Evolutionary conservation across 140 eudicot species (phyloP), one percentile per base, ranked within the genome.

Genomic region (Ambrosia hybrid): DNA sequence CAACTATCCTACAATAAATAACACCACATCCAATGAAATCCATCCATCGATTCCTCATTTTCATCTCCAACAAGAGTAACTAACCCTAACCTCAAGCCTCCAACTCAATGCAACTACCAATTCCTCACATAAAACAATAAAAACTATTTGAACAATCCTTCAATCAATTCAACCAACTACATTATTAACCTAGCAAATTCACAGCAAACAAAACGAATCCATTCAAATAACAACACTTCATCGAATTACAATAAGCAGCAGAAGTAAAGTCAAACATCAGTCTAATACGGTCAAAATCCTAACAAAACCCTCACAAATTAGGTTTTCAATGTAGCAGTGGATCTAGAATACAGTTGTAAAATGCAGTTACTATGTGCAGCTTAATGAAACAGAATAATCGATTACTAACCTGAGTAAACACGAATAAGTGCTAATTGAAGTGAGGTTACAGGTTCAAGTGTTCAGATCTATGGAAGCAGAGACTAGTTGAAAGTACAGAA

Each of bases 401-500:
- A 62, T 43, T 1, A 43, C 81, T 65, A 39, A 70, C 81, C 82
- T 60, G 46, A 2, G 26, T 51, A 16, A n/a, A 68, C 34, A 30
- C 64, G 41, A 63, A 3, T 12, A n/a, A 45, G 16, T 52, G 59
- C 78, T n/a, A 75, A 65, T 45, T 71, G 74, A 72, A 72, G 66
- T 11, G 68, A n/a, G 5, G 30, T 39, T 41, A 5, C 9, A 41
- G 46, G 1, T 57, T 58, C 15, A 68, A 8, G 71, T 51, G 67
- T 14, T 71, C 75, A 80, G 84, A 80, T 80, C 84, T 80, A 71
- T 33, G 57, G 49, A 68, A 57, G 73, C 52, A 46, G 55, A 21
- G 63, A 64, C 17, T 56, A 48, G 48, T 37, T 15, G 33, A 56
- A 56, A 4, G 8, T 9, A 21, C 30, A 21, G 30, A 21, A 21